Percentiles rank a stretch among this genome's conserved stretches.
These are phyloP conservation scores for Anthoceros angustus DNA, from an alignment of 225 moss, liverwort and hornwort genomes.

Conservation along the genomic window DNA sequence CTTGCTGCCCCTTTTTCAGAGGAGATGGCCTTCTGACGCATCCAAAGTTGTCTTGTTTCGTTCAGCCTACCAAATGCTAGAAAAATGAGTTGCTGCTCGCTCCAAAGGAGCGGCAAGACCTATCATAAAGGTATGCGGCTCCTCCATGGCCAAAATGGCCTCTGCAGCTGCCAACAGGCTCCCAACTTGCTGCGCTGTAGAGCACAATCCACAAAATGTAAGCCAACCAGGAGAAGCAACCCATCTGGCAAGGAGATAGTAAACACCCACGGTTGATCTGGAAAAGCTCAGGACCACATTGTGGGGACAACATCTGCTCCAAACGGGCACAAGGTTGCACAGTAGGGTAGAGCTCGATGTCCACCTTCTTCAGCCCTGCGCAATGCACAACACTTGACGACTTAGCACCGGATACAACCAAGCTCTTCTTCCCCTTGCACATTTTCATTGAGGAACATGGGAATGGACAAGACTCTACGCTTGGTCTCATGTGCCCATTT, in stretches of 20 bases:
- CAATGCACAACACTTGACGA: not conserved
- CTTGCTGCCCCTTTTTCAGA: not conserved
- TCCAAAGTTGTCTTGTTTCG: slow-evolving; percentile 61
- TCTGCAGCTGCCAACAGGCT: slow-evolving; percentile 56
- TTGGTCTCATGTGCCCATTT: slow-evolving; percentile 72
- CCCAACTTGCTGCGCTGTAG: slow-evolving; percentile 66
- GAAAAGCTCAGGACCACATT: slow-evolving; percentile 58
- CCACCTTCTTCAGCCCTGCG: slow-evolving; percentile 62
- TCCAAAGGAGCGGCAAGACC: not conserved
- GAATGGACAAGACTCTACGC: slow-evolving; percentile 13
- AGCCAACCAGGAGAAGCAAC: not conserved
- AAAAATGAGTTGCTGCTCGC: not conserved
- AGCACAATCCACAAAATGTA: not conserved
- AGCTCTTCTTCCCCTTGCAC: too few species aligned
- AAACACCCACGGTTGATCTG: slow-evolving; percentile 55
- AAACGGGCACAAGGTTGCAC: slow-evolving; percentile 73
- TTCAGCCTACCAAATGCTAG: slow-evolving; percentile 28
- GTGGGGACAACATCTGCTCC: slow-evolving; percentile 56
- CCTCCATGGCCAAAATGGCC: slow-evolving; percentile 74
- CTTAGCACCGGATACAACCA: not conserved
- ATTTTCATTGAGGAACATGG: not conserved
- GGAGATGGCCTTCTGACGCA: slow-evolving; percentile 33
- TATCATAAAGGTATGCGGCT: slow-evolving; percentile 77
- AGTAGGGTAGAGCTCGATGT: slow-evolving; percentile 53
- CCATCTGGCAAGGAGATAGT: not conserved